Evolutionary conservation across 2,329 filamentous ascomycete genomes (phyloP), one percentile per base, ranked within the genome.

Genomic region (Truncatella angustata): DNA sequence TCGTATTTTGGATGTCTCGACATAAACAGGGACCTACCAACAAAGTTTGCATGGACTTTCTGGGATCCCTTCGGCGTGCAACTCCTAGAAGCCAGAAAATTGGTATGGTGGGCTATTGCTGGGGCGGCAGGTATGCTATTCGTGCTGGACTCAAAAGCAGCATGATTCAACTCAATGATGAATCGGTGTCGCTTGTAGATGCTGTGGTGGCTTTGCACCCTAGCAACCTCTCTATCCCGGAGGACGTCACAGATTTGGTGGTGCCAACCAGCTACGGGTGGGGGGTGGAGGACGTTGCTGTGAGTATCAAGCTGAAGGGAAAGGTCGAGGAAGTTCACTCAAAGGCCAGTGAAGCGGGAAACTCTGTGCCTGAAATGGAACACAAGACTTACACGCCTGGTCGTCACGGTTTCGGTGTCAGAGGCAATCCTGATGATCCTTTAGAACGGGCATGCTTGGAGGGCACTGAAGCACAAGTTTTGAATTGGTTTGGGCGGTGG

Each of bases 41-140:
- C n/a, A 62, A 66, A 42, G 52, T 62, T 3, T 72, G 69, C 54
- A 63, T 65, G 39, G 66, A 72, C 6, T 71, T 69, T 49, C 51
- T 72, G 37, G 23, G 47, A 20, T 53, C 49, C 23, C 50, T 71
- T 55, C 57, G 67, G 46, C 63, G 58, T 11, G 66, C 57, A 16
- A 70, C 63, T 9, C 64, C 63, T 12, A 50, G 16, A 11, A 54
- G 30, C 20, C 55, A 56, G 40, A 73, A 71, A 51, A 63, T 80
- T 45, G 76, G 72, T 24, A 73, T 70, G 0, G 75, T 75, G 0
- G 79, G 78, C 0, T 81, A 79, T 65, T 81, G 77, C 67, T 81
- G 78, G 77, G 78, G 78, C 11, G 79, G 76, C 5, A 70, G 70
- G 46, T 71, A 79, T 54, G 64, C 65, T 3, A 58, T 69, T 42